Evolutionary conservation across 306 rosid species (phyloP), one percentile per base, ranked within the genome.

Genomic region (Quercus glauca): DNA sequence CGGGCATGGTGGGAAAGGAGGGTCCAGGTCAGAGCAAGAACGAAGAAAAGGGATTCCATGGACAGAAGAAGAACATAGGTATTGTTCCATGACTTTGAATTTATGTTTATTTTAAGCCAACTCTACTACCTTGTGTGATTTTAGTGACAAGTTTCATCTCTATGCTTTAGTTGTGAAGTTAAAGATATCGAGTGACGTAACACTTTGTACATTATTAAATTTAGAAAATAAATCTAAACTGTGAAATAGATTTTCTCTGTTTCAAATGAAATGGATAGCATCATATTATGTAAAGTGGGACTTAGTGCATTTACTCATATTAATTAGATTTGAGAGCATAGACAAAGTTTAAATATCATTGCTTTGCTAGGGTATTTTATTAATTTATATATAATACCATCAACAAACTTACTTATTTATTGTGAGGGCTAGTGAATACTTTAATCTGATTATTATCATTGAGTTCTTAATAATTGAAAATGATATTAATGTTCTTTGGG

Each of bases 61-160:
- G 99, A 95, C 99, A 23, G 99, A 95, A 74, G 99, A 95, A 78
- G 99, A 95, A 59, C 99, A 95, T 88, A 93, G 99, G 99, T 95
- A 87, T 63, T 76, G 23, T 45, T 80, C 41, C 28, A 68, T 77
- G 19, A 33, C 60, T 68, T 25, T 19, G 6, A 6, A n/a, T 69
- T 12, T 49, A 5, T 76, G 45, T 43, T 21, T 3, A 60, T 9
- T 28, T 8, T n/a, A 63, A 35, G 3, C 5, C 2, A 31, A 29
- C 12, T 60, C 70, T 7, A n/a, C 28, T 13, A 31, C 57, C 35
- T 20, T 12, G 6, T 71, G 37, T 15, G 26, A 18, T 75, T 33
- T 28, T 75, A 25, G 61, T 3, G 20, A 51, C 33, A 31, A 75
- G 2, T 3, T 41, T 41, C 45, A 41, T 41, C 45, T 7, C 12